Percentiles rank a stretch among this genome's conserved stretches.
Evolutionary conservation across 2,329 filamentous ascomycete species (phyloP).

Genomic region (Arthrobotrys megalospora): DNA sequence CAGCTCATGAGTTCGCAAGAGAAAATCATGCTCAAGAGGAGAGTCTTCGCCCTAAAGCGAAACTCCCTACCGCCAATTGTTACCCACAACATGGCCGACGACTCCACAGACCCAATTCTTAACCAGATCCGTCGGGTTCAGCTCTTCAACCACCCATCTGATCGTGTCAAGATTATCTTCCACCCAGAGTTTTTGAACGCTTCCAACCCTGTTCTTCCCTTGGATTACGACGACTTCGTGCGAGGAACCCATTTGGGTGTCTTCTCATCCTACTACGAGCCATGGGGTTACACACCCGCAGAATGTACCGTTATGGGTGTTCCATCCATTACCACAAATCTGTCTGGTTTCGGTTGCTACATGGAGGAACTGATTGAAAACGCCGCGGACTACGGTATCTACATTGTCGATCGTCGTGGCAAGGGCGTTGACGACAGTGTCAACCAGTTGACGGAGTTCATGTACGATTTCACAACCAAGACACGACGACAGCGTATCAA

Average conservation of each 20-base stretch:
- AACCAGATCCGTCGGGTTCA: slow-evolving; percentile 97
- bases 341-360: slow-evolving; percentile 98
- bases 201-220: slow-evolving; percentile 90
- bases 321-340: slow-evolving; percentile 96
- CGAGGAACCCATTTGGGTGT: slow-evolving; percentile 95
- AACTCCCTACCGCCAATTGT: slow-evolving; percentile 92
- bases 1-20: slow-evolving; percentile 93
- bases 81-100: slow-evolving; percentile 97
- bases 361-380: slow-evolving; percentile 99
- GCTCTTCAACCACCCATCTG: slow-evolving; percentile 94
- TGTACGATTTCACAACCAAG: slow-evolving; percentile 95
- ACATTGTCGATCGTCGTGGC: slow-evolving; percentile 94
- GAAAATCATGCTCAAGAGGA: slow-evolving; percentile 89
- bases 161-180: slow-evolving; percentile 98
- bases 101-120: slow-evolving; percentile 90
- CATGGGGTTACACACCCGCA: slow-evolving; percentile 98
- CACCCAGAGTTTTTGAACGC: slow-evolving; percentile 98
- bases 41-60: slow-evolving; percentile 97
- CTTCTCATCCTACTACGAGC: slow-evolving; percentile 98
- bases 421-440: slow-evolving; percentile 98
- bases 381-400: slow-evolving; percentile 97
- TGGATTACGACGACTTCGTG: slow-evolving; percentile 99
- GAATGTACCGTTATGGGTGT: slow-evolving; percentile 99
- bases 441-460: slow-evolving; percentile 90
- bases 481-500: slow-evolving; percentile 97